phyloP scores from a whole-genome alignment of 208 protist genomes.

The Crithidia thermophila region DNA sequence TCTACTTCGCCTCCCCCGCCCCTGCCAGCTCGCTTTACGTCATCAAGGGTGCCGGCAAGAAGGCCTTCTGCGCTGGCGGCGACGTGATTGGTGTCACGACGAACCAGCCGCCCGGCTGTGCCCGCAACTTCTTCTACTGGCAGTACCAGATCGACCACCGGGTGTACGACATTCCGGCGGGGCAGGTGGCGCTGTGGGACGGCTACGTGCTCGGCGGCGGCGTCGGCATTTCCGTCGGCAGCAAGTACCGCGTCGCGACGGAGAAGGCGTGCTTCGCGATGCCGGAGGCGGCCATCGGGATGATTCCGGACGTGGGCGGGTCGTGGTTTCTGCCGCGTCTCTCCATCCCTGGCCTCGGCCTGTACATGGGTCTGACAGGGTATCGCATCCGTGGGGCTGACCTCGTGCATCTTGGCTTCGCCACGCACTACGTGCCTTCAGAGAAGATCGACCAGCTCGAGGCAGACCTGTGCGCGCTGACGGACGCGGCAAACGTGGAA shows the following conservation, averaged over 20 bases:
- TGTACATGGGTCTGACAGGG: conserved; percentile 83
- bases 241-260: conserved; percentile 75
- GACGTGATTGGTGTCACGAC: conserved; percentile 62
- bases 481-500: conserved; percentile 36
- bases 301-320: conserved; percentile 81
- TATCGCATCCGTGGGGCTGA: conserved; percentile 75
- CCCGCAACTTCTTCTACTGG: conserved; percentile 56
- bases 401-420: conserved; percentile 68
- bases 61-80: conserved; percentile 89
- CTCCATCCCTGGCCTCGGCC: conserved; percentile 43
- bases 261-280: conserved; percentile 81
- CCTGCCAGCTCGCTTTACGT: conserved; percentile 45
- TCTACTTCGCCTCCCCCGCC: conserved; percentile 42
- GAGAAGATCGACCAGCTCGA: conserved; percentile 52
- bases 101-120: conserved; percentile 28
- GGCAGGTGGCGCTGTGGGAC: conserved; percentile 79
- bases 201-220: conserved; percentile 87
- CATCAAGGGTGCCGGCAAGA: conserved; percentile 62
- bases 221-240: conserved; percentile 75
- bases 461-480: conserved; percentile 49
- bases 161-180: conserved; percentile 44
- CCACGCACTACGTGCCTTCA: conserved; percentile 80
- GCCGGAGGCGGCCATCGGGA: conserved; percentile 86
- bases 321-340: conserved; percentile 75
- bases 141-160: conserved; percentile 79